Percentiles rank a stretch among this genome's conserved stretches.
These are phyloP conservation scores for Candolleomyces efflorescens DNA, from an alignment of 768 basidiomycete species.

Conservation along the genomic window DNA sequence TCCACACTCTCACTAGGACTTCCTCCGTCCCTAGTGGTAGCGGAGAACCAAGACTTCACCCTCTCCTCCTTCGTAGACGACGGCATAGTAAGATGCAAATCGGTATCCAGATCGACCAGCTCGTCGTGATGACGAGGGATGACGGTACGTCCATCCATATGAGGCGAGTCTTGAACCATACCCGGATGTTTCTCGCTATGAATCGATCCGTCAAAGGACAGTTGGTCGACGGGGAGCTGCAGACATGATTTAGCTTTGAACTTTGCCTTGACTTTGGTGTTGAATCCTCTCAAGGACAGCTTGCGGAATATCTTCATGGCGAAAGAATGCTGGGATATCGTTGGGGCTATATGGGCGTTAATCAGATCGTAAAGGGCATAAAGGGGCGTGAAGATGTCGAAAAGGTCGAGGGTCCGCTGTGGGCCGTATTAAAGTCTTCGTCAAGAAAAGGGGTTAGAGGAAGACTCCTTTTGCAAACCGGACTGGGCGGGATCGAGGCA, in stretches of 20 bases:
- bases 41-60: neutral
- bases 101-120: neutral
- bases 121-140: neutral
- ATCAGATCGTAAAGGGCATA: neutral
- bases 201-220: neutral
- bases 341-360: neutral
- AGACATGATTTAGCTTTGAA: neutral
- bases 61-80: neutral
- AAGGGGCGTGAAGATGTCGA: neutral
- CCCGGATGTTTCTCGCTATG: neutral
- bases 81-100: neutral
- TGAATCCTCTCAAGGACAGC: neutral
- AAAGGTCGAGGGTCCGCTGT: neutral
- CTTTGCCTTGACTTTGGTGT: neutral
- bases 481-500: neutral
- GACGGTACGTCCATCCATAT: neutral
- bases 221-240: neutral
- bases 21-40: neutral
- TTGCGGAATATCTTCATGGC: conserved; percentile 1
- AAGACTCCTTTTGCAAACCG: neutral
- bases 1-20: neutral
- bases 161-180: neutral
- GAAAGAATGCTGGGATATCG: neutral
- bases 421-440: neutral
- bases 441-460: neutral